phyloP scores from a whole-genome alignment of 2,329 filamentous ascomycete species.

The Diaporthe vaccinii region DNA sequence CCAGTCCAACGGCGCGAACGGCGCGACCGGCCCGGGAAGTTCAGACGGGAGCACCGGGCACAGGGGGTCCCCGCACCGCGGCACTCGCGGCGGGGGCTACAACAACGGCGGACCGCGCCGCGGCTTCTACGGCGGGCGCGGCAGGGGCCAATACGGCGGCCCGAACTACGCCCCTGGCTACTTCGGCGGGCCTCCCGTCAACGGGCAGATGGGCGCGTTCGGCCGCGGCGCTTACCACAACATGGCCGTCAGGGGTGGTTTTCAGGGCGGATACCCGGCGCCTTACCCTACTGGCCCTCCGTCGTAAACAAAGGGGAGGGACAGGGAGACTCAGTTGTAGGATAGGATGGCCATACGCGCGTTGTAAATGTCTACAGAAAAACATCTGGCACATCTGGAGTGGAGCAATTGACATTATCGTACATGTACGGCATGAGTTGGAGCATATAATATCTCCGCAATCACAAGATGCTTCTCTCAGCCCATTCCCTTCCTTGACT shows the following conservation, averaged over 20 bases:
- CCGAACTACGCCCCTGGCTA: constrained; percentile 11
- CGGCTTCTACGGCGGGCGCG: constrained; percentile 27
- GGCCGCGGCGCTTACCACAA: constrained; percentile 24
- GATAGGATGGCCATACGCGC: not conserved
- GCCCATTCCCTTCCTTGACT: not conserved
- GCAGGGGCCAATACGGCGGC: constrained; percentile 26
- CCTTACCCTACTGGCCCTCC: constrained; percentile 33
- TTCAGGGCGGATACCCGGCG: constrained; percentile 2
- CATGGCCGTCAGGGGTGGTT: constrained; percentile 8
- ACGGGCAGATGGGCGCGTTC: constrained; percentile 19
- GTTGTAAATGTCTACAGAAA: not conserved
- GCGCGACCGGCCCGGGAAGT: not conserved
- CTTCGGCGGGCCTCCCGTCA: constrained; percentile 12
- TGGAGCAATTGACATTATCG: not conserved
- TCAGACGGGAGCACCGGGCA: constrained; percentile 1
- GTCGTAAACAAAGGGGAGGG: not conserved
- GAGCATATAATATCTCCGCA: constrained; percentile 1
- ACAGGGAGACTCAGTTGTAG: not conserved
- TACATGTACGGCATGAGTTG: not conserved
- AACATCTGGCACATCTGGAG: not conserved
- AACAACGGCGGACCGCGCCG: constrained; percentile 28
- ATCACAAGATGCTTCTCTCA: not conserved
- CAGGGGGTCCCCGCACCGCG: constrained; percentile 27
- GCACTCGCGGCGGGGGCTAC: constrained; percentile 17
- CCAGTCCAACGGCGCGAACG: not conserved